Evolutionary conservation across 2,329 filamentous ascomycete genomes (phyloP), one percentile per base, ranked within the genome.

Genomic region (Aspergillus sp.): DNA sequence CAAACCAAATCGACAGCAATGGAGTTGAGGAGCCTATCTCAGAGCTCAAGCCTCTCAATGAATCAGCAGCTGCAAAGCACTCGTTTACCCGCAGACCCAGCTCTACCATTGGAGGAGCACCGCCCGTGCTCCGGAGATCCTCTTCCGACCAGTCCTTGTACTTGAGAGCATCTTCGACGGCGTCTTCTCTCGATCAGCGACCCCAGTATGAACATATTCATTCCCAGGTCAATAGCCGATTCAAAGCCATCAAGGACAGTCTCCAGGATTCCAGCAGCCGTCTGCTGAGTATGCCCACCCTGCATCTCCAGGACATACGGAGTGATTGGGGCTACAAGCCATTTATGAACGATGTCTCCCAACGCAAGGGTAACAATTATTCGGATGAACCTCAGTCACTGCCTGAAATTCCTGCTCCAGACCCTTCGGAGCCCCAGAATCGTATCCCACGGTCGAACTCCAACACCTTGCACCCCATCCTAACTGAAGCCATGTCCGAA

Each of bases 171-270:
- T 71, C 90, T 3, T 95, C 90, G 0, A 77, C 83, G 27, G 83
- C 86, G 1, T 93, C 90, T 0, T 94, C 89, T 0, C 75, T 94
- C 1, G 90, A 90, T 2, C 88, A 96, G 59, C 88, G 91, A 56
- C 81, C 81, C 33, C 78, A 84, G 36, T 97, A 93, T 64, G 80
- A 86, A 39, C 76, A 93, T 64, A 82, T 95, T 9, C 81, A 83
- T 35, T 86, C 88, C 48, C 88, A 93, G 71, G 85, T 91, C 52
- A 97, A 96, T 58, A 89, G 86, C 54, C 79, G 91, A 34, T 76
- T 93, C 59, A 95, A 95, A 69, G 91, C 91, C 5, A 87, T 97
- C 62, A 86, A 83, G 59, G 90, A 96, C 62, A 94, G 86, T 59
- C 81, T 88, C 49, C 83, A 89, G 60, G 90, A 95, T 56, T 87